Base-by-base conservation (phyloP, 495 filamentous ascomycete genomes). In the Pyrenopolyporus hunteri region DNA sequence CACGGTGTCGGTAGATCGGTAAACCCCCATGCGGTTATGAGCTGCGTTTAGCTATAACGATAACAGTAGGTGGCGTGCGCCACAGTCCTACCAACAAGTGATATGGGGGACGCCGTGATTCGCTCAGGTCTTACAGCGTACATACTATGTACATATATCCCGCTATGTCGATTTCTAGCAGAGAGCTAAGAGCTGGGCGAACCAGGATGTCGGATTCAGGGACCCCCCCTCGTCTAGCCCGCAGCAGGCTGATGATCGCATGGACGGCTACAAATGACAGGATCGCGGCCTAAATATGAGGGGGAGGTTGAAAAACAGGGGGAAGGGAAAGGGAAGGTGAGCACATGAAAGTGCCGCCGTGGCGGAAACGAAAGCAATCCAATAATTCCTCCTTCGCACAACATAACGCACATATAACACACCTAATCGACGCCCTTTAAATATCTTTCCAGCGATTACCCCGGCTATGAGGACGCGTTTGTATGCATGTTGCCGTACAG, bases 191-290 rank as follows among this genome's bases (percentile, higher is more conserved):
- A 61, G 25, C 14, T 52, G 33, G 23, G 26, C 63, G 57, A 66
- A 61, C 63, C 63, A 60, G 63, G 63, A 61, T 66, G 57, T 16
- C 57, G 63, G 63, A 61, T 57, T 66, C 51, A 64, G 55, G 49
- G 35, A 33, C n/a, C 23, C 61, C 44, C 61, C 59, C 54, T 43
- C 49, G 44, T 47, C 40, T 43, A 48, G 49, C 28, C 10, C 22
- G 16, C 50, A 42, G 55, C 55, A 46, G 50, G 49, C 62, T 66
- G 63, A 47, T 39, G 50, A 66, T 65, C 45, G 47, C 51, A 44
- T 56, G 51, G 57, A 65, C 28, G 32, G 56, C 57, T 43, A 51
- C 22, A 48, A 29, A 51, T 46, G 46, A 20, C 23, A 47, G 36
- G 57, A 66, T 55, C 31, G 52, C 33, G 52, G 51, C 57, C 46